These are phyloP conservation scores for Tricholoma bakamatsutake DNA, from an alignment of 768 basidiomycete genomes.

Conservation along the genomic window DNA sequence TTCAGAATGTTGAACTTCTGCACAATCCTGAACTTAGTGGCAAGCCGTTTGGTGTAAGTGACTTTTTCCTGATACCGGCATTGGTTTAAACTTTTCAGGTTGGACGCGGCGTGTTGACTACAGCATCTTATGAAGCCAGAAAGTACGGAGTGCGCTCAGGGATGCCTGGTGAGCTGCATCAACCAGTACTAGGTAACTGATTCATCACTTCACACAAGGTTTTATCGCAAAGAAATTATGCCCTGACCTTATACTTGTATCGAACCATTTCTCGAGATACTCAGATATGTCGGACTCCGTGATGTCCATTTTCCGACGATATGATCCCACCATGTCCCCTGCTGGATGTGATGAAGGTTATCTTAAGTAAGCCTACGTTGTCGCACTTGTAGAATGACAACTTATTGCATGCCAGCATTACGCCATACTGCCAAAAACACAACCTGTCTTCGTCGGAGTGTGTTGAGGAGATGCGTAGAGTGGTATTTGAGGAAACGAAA, in stretches of 20 bases:
- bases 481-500: constrained; percentile 71
- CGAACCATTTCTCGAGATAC: constrained; percentile 54
- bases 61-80: constrained; percentile 8
- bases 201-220: constrained; percentile 35
- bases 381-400: background rate
- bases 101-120: constrained; percentile 77
- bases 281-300: constrained; percentile 66
- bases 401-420: constrained; percentile 51
- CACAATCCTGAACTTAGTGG: constrained; percentile 57
- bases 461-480: constrained; percentile 68
- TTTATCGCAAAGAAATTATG: constrained; percentile 94
- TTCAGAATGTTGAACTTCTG: constrained; percentile 63
- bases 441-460: constrained; percentile 63
- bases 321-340: constrained; percentile 69
- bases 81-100: constrained; percentile 39
- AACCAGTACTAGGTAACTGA: background rate
- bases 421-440: constrained; percentile 71
- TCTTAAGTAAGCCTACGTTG: constrained; percentile 59
- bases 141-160: constrained; percentile 90
- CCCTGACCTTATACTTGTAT: constrained; percentile 75
- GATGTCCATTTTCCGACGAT: constrained; percentile 62
- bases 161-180: constrained; percentile 68
- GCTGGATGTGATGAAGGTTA: constrained; percentile 91
- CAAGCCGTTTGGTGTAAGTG: constrained; percentile 66
- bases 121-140: constrained; percentile 89